These are phyloP conservation scores for Elsinoe batatas DNA, from an alignment of 2,329 filamentous ascomycete species.

Conservation along the genomic window DNA sequence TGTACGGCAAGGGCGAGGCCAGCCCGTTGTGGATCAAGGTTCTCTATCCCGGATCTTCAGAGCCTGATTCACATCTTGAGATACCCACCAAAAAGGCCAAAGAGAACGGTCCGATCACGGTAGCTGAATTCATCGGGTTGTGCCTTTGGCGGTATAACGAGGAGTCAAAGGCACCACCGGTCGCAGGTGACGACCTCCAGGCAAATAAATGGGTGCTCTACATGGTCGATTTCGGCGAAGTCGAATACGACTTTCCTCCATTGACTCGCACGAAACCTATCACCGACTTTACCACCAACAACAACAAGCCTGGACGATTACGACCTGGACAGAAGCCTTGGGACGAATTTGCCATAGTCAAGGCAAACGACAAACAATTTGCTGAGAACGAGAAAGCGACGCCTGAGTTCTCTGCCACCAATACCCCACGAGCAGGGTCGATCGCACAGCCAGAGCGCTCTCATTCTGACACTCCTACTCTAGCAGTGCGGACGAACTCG, in stretches of 20 bases:
- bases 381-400: slow-evolving; percentile 59
- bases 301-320: slow-evolving; percentile 56
- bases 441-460: slow-evolving; percentile 13
- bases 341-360: slow-evolving; percentile 73
- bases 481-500: slow-evolving; percentile 12
- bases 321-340: slow-evolving; percentile 66
- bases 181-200: slow-evolving; percentile 57
- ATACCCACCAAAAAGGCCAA: slow-evolving; percentile 63
- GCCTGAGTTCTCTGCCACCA: slow-evolving; percentile 48
- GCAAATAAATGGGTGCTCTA: slow-evolving; percentile 75
- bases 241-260: slow-evolving; percentile 76
- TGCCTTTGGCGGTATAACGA: slow-evolving; percentile 69
- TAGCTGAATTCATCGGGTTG: slow-evolving; percentile 73
- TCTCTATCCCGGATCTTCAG: slow-evolving; percentile 61
- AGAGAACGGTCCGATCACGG: slow-evolving; percentile 59
- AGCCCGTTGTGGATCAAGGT: slow-evolving; percentile 68
- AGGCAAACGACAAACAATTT: slow-evolving; percentile 59
- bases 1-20: slow-evolving; percentile 68
- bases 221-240: slow-evolving; percentile 76
- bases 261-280: slow-evolving; percentile 64
- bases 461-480: slow-evolving; percentile 18
- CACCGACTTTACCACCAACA: slow-evolving; percentile 68
- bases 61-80: slow-evolving; percentile 56
- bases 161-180: slow-evolving; percentile 59
- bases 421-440: slow-evolving; percentile 5